Conservation (phyloP, 2,329 filamentous ascomycete species). For the Diplodia sapinea region DNA sequence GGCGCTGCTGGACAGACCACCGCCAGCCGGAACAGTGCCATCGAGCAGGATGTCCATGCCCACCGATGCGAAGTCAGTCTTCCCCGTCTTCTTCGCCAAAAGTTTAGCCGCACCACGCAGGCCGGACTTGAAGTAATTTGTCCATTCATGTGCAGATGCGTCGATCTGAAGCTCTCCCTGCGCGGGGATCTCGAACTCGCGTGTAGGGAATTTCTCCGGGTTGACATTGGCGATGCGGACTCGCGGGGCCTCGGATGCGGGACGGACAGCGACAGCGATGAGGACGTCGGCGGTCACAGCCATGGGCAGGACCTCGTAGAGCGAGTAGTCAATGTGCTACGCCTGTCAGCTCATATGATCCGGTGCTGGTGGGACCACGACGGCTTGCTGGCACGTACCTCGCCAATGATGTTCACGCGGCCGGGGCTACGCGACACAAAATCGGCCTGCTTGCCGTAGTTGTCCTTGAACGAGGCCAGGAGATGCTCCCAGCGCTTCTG, state of each 20-base stretch:
- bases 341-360: constrained; percentile 15
- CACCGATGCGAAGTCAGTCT: constrained; percentile 65
- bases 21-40: constrained; percentile 88
- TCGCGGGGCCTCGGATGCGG: constrained; percentile 61
- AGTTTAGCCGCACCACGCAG: constrained; percentile 80
- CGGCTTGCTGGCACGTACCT: constrained; percentile 53
- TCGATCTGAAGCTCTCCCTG: constrained; percentile 71
- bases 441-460: constrained; percentile 72
- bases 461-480: constrained; percentile 70
- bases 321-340: constrained; percentile 93
- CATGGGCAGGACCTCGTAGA: constrained; percentile 95
- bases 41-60: constrained; percentile 90
- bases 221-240: constrained; percentile 83
- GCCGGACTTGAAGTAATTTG: constrained; percentile 97
- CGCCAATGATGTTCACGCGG: constrained; percentile 96
- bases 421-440: constrained; percentile 92
- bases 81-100: constrained; percentile 69
- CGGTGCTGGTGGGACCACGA: background rate
- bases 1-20: constrained; percentile 90
- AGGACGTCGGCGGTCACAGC: constrained; percentile 91
- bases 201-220: constrained; percentile 73
- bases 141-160: constrained; percentile 86
- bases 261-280: constrained; percentile 73
- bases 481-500: constrained; percentile 76
- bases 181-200: constrained; percentile 74